Evolutionary conservation across 1,139 yeast genomes (phyloP).

Genomic region (Hyphopichia burtonii): DNA sequence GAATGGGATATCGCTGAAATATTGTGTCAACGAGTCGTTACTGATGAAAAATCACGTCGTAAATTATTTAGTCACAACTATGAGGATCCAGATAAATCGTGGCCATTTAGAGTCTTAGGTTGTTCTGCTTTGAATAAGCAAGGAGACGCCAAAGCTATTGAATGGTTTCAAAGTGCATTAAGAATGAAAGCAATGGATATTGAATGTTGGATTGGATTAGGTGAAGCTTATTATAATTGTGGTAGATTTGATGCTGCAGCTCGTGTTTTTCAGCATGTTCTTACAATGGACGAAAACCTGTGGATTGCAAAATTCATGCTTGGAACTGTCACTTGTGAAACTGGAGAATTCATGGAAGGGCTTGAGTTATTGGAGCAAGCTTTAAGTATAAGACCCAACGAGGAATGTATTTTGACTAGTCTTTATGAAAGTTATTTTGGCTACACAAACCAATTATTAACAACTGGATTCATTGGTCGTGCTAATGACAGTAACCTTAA

Average conservation of each 20-base stretch:
- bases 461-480: slow-evolving; percentile 66
- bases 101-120: slow-evolving; percentile 92
- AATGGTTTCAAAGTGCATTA: slow-evolving; percentile 84
- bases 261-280: slow-evolving; percentile 73
- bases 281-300: slow-evolving; percentile 39
- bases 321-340: slow-evolving; percentile 57
- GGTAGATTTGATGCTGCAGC: slow-evolving; percentile 87
- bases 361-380: slow-evolving; percentile 36
- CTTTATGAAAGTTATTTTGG: slow-evolving; percentile 57
- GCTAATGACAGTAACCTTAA: slow-evolving; percentile 38
- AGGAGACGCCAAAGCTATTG: slow-evolving; percentile 78
- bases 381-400: slow-evolving; percentile 42
- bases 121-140: slow-evolving; percentile 70
- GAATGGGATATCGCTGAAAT: slow-evolving; percentile 90
- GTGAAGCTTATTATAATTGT: slow-evolving; percentile 84
- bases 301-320: slow-evolving; percentile 68
- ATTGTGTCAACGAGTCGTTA: slow-evolving; percentile 61
- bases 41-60: slow-evolving; percentile 60
- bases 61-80: slow-evolving; percentile 38
- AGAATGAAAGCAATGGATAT: slow-evolving; percentile 65
- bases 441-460: slow-evolving; percentile 52
- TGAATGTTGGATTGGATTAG: slow-evolving; percentile 89
- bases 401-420: slow-evolving; percentile 57
- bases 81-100: slow-evolving; percentile 42
- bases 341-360: slow-evolving; percentile 40